Percentiles rank a stretch among this genome's conserved stretches.
phyloP scores from a whole-genome alignment of 345 rosid species.

The Camelina sativa region DNA sequence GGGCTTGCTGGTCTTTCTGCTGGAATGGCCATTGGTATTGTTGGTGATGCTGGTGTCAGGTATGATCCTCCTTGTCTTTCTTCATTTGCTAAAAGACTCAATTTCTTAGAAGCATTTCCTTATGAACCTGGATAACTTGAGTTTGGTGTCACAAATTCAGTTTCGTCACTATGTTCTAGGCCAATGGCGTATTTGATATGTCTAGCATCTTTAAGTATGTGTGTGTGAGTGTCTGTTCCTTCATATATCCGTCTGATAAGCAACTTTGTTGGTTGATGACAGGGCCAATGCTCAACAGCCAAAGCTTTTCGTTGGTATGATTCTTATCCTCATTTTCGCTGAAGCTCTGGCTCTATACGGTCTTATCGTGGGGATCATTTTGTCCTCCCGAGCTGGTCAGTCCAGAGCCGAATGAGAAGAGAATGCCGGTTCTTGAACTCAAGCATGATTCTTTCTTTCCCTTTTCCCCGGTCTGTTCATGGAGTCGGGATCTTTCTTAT shows the following conservation, averaged over 20 bases:
- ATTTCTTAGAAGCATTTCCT: neutral
- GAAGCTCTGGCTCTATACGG: constrained; percentile 92
- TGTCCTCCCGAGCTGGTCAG: constrained; percentile 95
- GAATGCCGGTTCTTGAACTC: constrained; percentile 9
- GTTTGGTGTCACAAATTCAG: neutral
- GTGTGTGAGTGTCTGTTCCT: neutral
- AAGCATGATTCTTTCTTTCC: constrained; percentile 34
- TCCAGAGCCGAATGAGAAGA: constrained; percentile 78
- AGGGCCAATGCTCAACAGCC: constrained; percentile 97
- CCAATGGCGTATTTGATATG: neutral
- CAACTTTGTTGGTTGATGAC: constrained; percentile 35
- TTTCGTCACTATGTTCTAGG: neutral
- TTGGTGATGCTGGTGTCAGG: constrained; percentile 99
- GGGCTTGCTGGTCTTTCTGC: constrained; percentile 97
- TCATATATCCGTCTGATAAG: neutral
- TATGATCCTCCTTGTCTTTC: constrained; percentile 34
- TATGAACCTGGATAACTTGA: neutral
- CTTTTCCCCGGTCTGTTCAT: neutral
- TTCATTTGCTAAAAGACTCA: neutral
- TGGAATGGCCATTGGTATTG: constrained; percentile 97
- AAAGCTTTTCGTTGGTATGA: constrained; percentile 95
- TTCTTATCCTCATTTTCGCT: constrained; percentile 89
- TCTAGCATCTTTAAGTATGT: neutral
- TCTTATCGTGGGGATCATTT: constrained; percentile 86
- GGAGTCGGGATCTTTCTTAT: constrained; percentile 13